Evolutionary conservation across 2,329 filamentous ascomycete genomes (phyloP), one percentile per base, ranked within the genome.

Genomic region (Fusarium buxicola): DNA sequence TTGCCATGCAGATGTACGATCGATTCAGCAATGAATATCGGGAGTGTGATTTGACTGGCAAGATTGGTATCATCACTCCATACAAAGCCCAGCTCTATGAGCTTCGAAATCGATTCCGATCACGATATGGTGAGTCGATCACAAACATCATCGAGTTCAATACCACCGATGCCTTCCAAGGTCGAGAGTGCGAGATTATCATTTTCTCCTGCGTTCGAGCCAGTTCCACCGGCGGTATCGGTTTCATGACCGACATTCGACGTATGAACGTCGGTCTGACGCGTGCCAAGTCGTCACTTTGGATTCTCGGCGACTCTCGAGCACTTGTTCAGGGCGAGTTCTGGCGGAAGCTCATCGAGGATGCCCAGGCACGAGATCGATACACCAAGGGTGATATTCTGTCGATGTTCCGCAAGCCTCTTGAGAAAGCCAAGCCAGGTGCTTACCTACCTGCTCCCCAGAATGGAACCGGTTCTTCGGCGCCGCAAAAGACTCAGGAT

Each of bases 261-360:
- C 94, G 95, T 83, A 98, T 99, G 96, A 99, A 99, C 76, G 95
- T 99, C 72, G 95, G 95, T 80, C 83, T 99, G 58, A 99, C 95
- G 18, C 90, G 95, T 82, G 96, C 95, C 6, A 97, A 97, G 76
- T 97, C 92, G 9, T 97, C 94, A 30, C 84, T 99, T 9, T 99
- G 94, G 92, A 94, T 99, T 55, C 84, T 99, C 24, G 95, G 95
- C 66, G 96, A 98, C 76, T 95, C 95, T 0, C 85, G 90, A 55
- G 92, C 94, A 30, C 83, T 99, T 48, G 82, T 90, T 21, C 91
- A 96, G 72, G 95, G 95, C 58, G 87, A 95, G 72, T 97, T 92
- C 77, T 99, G 96, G 95, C 88, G 85, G 61, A 89, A 89, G 63
- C 83, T 99, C 38, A 92, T 99, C 49, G 85, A 90, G 30, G 91